Base-by-base conservation (phyloP, 2,329 filamentous ascomycete genomes). In the Botrytis pseudocinerea region DNA sequence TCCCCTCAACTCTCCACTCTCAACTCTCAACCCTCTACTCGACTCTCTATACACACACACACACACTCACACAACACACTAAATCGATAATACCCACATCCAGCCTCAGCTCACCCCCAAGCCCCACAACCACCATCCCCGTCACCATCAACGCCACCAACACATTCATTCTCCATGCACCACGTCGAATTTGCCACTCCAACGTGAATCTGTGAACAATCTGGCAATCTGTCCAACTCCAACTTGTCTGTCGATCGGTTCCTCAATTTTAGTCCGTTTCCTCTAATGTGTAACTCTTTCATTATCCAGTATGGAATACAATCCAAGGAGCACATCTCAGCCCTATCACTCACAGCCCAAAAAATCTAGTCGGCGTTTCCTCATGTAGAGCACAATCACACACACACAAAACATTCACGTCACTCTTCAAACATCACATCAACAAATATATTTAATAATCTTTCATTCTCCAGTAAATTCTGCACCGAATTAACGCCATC, bases 401-500 rank as follows among this genome's bases (percentile, higher is more conserved):
- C 44, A 38, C 32, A 38, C 32, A 32, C 32, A 32, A 38, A 5
- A 12, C n/a, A 20, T 54, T 54, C 46, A 54, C 9, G 4, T 32
- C 32, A 32, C 32, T 32, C 32, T 6, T 20, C 16, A 25, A 18
- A 25, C 38, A 62, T 62, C 16, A 57, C 18, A 60, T 2, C 10
- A 35, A 7, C 35, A 54, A 40, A 42, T 12, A 6, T 25, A 18
- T 51, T 40, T 71, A 64, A 65, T 71, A 25, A 38, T 59, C 20
- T 69, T 69, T 61, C 32, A 48, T 35, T 62, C 16, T 54, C 48
- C 38, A n/a, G 38, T 20, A 28, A 51, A 28, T 48, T 61, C 40
- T 46, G 10, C 51, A 69, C 38, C 40, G 18, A 68, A 46, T 62
- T 35, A 54, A 78, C 78, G 75, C 78, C 75, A 78, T 74, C 77